Conservation (phyloP, 2,329 filamentous ascomycete species). For the Pseudogymnoascus sp. region DNA sequence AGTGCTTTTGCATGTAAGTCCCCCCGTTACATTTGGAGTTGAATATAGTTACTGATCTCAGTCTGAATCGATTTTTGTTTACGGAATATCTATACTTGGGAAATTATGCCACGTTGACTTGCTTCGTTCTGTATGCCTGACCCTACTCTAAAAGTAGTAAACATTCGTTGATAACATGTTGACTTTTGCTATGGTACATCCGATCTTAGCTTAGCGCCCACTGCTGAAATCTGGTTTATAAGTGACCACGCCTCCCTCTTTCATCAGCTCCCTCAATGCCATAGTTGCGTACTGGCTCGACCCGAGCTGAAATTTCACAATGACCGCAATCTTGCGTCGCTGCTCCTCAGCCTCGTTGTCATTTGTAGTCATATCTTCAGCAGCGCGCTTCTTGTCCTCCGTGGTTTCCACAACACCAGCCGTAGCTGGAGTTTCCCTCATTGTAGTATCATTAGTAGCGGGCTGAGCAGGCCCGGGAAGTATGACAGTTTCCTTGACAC, state of each 20-base stretch:
- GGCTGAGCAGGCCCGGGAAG: neutral
- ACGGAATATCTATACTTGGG: neutral
- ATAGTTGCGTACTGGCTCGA: constrained; percentile 81
- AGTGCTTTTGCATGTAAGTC: neutral
- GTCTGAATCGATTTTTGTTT: neutral
- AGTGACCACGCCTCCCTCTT: constrained; percentile 52
- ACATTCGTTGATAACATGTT: neutral
- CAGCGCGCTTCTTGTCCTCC: neutral
- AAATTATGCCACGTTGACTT: neutral
- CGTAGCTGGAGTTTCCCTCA: neutral
- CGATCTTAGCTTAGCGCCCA: constrained; percentile 17
- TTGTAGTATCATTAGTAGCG: neutral
- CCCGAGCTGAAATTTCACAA: constrained; percentile 68
- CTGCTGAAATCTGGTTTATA: constrained; percentile 55
- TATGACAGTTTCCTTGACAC: constrained; percentile 14
- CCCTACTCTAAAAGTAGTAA: neutral
- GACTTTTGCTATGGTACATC: neutral
- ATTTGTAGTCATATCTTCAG: neutral
- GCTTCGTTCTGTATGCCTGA: neutral
- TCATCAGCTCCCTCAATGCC: constrained; percentile 72
- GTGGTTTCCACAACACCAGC: neutral
- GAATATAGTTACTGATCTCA: neutral
- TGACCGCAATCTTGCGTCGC: constrained; percentile 51
- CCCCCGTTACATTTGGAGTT: neutral
- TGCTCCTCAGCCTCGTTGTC: neutral